These are phyloP conservation scores for Cladochytrium replicatum DNA, from an alignment of 192 early-diverging fungal genomes.

Conservation along the genomic window DNA sequence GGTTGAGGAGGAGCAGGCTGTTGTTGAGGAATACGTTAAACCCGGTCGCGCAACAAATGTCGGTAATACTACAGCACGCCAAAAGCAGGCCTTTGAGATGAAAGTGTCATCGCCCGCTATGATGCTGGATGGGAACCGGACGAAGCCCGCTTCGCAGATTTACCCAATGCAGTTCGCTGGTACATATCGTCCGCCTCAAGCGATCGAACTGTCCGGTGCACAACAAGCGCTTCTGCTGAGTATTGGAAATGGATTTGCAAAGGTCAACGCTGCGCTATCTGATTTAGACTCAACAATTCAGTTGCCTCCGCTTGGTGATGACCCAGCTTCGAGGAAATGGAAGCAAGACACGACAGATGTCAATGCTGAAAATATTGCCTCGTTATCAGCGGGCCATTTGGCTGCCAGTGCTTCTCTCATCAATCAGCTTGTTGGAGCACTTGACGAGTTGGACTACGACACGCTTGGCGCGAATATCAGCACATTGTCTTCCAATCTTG, in stretches of 20 bases:
- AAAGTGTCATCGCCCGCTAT: slow-evolving; percentile 11
- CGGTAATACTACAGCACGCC: slow-evolving; percentile 16
- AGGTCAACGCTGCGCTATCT: slow-evolving; percentile 18
- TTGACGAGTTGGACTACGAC: slow-evolving; percentile 48
- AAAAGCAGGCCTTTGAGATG: slow-evolving; percentile 25
- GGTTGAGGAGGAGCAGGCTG: slow-evolving; percentile 37
- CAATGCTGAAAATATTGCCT: slow-evolving; percentile 35
- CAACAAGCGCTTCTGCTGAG: slow-evolving; percentile 37
- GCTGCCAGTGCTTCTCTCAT: slow-evolving; percentile 37
- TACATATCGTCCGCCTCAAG: slow-evolving; percentile 5
- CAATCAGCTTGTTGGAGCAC: slow-evolving; percentile 30
- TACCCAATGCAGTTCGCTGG: slow-evolving; percentile 9
- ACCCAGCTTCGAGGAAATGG: slow-evolving; percentile 38
- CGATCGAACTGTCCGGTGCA: slow-evolving; percentile 27
- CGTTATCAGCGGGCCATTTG: slow-evolving; percentile 32
- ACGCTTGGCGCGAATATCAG: slow-evolving; percentile 27
- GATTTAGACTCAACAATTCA: slow-evolving; percentile 34
- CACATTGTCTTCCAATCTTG: slow-evolving; percentile 34
- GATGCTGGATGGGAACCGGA: slow-evolving; percentile 19
- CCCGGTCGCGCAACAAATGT: slow-evolving; percentile 33
- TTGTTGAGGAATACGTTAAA: slow-evolving; percentile 43
- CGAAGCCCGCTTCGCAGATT: slow-evolving; percentile 4
- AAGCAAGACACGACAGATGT: slow-evolving; percentile 46
- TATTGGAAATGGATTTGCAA: slow-evolving; percentile 35
- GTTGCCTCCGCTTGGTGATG: slow-evolving; percentile 39